Base-by-base conservation (phyloP, 2,329 filamentous ascomycete genomes). In the Boeremia exigua region DNA sequence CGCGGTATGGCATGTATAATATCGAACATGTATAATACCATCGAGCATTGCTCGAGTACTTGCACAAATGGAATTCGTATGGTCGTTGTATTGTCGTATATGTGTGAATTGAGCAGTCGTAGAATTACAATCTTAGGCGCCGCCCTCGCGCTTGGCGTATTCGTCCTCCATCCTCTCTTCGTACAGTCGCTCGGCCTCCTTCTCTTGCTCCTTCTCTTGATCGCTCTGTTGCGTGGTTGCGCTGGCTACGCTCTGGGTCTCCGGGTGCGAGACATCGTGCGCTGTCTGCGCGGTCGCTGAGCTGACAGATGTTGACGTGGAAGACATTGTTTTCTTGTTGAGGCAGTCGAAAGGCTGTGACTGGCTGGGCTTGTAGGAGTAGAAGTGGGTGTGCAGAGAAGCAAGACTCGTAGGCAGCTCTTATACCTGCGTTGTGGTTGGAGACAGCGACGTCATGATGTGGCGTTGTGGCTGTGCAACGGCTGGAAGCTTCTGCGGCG, bases 91-190 rank as follows among this genome's bases (percentile, higher is more conserved):
- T 15, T 15, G 8, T 36, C 19, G 33, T 19, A 10, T 36, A 17
- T 36, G 11, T 15, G n/a, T 14, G 9, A 8, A 6, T 6, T 11
- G 7, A 38, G 11, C 12, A 17, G 17, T 15, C 7, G 19, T 14
- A 27, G 14, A 27, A 25, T 7, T 14, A 12, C 19, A 27, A 3
- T 9, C 27, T 50, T 66, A 76, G 19, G 73, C 73, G 27, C 73
- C 73, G 0, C 74, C 72, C 62, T 77, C 73, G 3, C 73, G 47
- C 65, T 77, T 77, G 6, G 73, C 73, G 59, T 75, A 77, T 55
- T 77, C 74, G 60, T 75, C 74, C 62, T 77, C 73, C 28, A 77
- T 76, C 8, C 70, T 59, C 62, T 75, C 73, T 48, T 76, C 69
- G 32, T 76, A 76, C 48, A 72, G 27, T 32, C 62, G 60, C 48